Conservation (phyloP, 768 basidiomycete species). For the Termitomyces sp. region DNA sequence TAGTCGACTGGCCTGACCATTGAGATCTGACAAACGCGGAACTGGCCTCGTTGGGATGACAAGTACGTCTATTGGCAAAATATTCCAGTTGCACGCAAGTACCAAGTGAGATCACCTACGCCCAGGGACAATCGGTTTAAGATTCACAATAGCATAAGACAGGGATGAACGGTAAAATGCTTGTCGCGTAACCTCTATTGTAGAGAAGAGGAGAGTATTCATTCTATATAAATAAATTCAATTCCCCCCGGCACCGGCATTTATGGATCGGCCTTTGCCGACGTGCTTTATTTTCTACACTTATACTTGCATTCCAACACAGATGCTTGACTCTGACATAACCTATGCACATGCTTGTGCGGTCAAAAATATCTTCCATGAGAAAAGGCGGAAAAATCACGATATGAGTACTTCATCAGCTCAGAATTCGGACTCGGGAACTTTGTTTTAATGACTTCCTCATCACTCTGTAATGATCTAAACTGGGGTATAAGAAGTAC, state of each 20-base stretch:
- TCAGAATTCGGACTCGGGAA: background rate
- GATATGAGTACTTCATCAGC: background rate
- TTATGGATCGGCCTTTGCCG: background rate
- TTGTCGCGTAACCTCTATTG: constrained; percentile 74
- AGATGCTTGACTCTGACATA: too few species aligned
- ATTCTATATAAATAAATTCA: background rate
- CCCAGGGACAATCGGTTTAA: constrained; percentile 91
- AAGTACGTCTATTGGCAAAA: constrained; percentile 46
- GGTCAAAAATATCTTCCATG: background rate
- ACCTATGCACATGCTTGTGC: background rate
- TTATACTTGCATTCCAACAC: too few species aligned
- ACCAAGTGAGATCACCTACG: constrained; percentile 51
- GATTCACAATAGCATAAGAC: constrained; percentile 86
- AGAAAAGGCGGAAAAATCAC: too few species aligned
- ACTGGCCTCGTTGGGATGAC: constrained; percentile 54
- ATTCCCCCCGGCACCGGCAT: too few species aligned
- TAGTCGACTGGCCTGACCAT: constrained; percentile 25
- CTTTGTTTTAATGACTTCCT: background rate
- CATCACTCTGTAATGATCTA: too few species aligned
- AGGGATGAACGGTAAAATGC: constrained; percentile 65
- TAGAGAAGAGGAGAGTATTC: constrained; percentile 57
- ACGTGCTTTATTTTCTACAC: background rate
- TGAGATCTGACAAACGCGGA: constrained; percentile 49
- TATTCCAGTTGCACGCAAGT: background rate
- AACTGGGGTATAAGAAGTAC: background rate